phyloP scores from a whole-genome alignment of 306 rosid species.

The Alnus glutinosa region DNA sequence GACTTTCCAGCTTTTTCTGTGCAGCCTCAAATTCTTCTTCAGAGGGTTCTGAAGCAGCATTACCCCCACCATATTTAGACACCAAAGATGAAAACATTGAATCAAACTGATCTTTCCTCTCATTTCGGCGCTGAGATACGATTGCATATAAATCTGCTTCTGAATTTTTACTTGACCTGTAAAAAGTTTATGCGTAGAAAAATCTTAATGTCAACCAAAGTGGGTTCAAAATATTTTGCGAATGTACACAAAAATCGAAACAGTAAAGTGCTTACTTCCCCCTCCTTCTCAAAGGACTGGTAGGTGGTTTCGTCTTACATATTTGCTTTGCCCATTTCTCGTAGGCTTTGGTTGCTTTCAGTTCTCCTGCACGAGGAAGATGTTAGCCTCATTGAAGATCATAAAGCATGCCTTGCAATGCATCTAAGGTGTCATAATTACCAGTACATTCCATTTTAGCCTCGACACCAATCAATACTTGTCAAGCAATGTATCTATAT shows the following conservation, averaged over 20 bases:
- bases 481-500: not conserved
- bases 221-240: constrained; percentile 6
- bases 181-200: constrained; percentile 15
- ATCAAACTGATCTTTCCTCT: constrained; percentile 66
- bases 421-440: not conserved
- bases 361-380: constrained; percentile 49
- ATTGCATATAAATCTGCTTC: constrained; percentile 59
- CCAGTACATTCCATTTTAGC: not conserved
- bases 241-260: constrained; percentile 13
- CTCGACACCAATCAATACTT: not conserved
- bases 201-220: not conserved
- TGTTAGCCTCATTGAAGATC: constrained; percentile 13
- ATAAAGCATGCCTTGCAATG: constrained; percentile 24
- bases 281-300: constrained; percentile 66
- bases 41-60: constrained; percentile 58
- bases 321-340: constrained; percentile 74
- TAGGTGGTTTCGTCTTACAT: constrained; percentile 80
- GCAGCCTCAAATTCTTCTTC: constrained; percentile 89
- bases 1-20: constrained; percentile 65
- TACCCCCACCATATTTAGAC: constrained; percentile 69
- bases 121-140: constrained; percentile 57
- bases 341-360: constrained; percentile 71
- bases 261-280: constrained; percentile 47
- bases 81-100: constrained; percentile 79
- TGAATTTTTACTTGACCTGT: constrained; percentile 59